Evolutionary conservation across 2,329 filamentous ascomycete genomes (phyloP).

Genomic region (Cordyceps pruinosa): DNA sequence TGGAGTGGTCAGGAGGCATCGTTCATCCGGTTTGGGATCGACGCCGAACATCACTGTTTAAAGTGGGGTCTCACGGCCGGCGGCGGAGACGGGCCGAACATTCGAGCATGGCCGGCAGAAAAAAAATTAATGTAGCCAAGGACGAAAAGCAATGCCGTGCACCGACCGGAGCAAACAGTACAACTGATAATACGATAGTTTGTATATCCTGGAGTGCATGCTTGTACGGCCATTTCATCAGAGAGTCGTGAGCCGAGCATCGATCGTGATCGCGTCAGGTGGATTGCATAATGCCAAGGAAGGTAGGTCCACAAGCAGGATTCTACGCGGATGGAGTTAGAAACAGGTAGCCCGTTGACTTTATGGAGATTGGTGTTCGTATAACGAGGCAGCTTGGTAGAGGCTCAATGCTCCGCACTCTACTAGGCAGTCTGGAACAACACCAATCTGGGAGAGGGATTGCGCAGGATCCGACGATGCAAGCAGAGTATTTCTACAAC

Average conservation of each 20-base stretch:
- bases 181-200: not conserved
- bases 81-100: constrained; percentile 8
- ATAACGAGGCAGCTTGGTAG: too few species aligned
- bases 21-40: not conserved
- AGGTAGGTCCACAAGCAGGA: not conserved
- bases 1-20: not conserved
- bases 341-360: too few species aligned
- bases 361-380: too few species aligned
- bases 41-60: not conserved
- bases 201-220: not conserved
- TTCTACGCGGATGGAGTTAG: not conserved
- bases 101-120: not conserved
- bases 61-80: constrained; percentile 3
- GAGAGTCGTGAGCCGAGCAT: not conserved
- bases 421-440: too few species aligned
- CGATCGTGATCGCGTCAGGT: not conserved
- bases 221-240: not conserved
- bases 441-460: too few species aligned
- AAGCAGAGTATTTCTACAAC: too few species aligned
- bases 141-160: too few species aligned
- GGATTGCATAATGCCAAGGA: not conserved
- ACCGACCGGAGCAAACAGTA: too few species aligned
- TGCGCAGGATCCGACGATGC: too few species aligned
- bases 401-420: too few species aligned
- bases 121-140: too few species aligned